Evolutionary conservation across 192 early-diverging fungal species (phyloP), one percentile per base, ranked within the genome.

Genomic region (Coemansia sp.): DNA sequence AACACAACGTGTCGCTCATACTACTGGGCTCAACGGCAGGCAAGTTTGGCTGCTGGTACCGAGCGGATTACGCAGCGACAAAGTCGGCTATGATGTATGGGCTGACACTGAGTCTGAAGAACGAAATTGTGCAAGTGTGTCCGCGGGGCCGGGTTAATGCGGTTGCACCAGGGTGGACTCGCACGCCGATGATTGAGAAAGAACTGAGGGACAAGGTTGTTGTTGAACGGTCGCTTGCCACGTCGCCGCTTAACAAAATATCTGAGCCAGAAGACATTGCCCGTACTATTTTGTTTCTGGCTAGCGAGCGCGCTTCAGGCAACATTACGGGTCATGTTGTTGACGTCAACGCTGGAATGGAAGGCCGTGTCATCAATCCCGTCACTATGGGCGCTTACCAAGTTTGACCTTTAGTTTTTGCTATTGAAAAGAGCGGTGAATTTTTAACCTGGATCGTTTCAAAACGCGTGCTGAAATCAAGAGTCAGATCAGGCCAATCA

Each of bases 301-400:
- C 80, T 17, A 68, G 64, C 53, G 79, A 72, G 57, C 55, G 35
- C 6, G 71, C 72, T 39, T 45, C 76, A 2, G 86, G 85, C 7
- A 86, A 87, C 57, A 86, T 87, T 62, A 86, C 86, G 26, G 86
- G 84, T 2, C 71, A 82, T 14, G 74, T 69, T 2, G 37, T 87
- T 16, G 83, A 85, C 64, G 79, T 87, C 41, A 86, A 86, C 64
- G 84, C 69, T 16, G 86, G 86, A 3, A 85, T 86, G 85, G 85
- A 86, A 47, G 59, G 69, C n/a, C 69, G 63, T 17, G 43, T 64
- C 12, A 37, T 65, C 21, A 65, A 65, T 19, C 41, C 41, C 11
- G 41, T 45, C 41, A 45, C 14, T n/a, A 45, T 45, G 11, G 41
- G 41, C 3, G 41, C 41, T 45, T 45, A 45, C 16, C 41, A 45